Percentiles rank a stretch among this genome's conserved stretches.
These are phyloP conservation scores for Dictyostelium capitatum DNA, from an alignment of 78 protist genomes.

Conservation along the genomic window DNA sequence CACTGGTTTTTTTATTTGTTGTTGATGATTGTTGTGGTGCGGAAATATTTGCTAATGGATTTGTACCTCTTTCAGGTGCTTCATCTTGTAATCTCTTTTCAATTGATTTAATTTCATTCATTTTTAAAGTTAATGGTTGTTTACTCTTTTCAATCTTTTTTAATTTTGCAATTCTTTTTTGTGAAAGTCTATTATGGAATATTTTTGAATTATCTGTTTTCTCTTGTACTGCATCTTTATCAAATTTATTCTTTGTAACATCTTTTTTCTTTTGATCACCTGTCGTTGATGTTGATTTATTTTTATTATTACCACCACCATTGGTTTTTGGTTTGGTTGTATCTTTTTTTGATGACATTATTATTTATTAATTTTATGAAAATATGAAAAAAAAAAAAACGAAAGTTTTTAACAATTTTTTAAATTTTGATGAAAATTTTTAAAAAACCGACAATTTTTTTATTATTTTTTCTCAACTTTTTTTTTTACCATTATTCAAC, in stretches of 20 bases:
- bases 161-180: constrained; percentile 14
- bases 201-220: neutral
- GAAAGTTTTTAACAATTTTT: too few species aligned
- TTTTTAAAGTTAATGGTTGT: neutral
- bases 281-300: neutral
- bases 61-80: constrained; percentile 65
- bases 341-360: neutral
- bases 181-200: constrained; percentile 15
- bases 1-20: neutral
- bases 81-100: constrained; percentile 68
- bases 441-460: too few species aligned
- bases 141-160: neutral
- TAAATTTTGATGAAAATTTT: too few species aligned
- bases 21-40: neutral
- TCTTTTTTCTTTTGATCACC: neutral
- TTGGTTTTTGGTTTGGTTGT: neutral
- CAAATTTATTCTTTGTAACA: constrained; percentile 24
- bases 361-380: neutral
- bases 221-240: neutral
- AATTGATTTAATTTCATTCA: constrained; percentile 27
- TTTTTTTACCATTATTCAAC: too few species aligned
- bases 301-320: neutral
- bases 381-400: too few species aligned
- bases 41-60: constrained; percentile 26
- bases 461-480: too few species aligned